Evolutionary conservation across 1,139 yeast species (phyloP).

Genomic region (Lizanozyma gosingica): DNA sequence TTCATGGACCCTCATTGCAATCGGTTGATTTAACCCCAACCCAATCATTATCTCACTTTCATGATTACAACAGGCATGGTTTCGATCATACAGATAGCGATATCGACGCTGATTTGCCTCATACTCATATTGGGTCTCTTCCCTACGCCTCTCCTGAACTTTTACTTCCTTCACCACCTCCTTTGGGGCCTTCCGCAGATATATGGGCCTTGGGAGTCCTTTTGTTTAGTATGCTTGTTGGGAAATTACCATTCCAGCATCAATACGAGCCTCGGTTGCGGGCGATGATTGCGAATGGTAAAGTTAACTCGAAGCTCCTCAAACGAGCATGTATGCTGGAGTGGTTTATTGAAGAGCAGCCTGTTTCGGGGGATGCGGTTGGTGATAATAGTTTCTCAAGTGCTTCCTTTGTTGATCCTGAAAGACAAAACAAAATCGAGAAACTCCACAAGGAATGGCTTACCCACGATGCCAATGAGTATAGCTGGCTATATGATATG

Average conservation of each 20-base stretch:
- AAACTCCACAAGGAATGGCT: constrained; percentile 17
- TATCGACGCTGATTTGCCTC: constrained; percentile 41
- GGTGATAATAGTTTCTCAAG: constrained; percentile 2
- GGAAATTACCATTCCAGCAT: constrained; percentile 76
- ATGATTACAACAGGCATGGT: not conserved
- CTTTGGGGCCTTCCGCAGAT: constrained; percentile 69
- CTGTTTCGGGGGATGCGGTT: constrained; percentile 1
- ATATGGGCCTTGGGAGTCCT: constrained; percentile 89
- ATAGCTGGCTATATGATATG: constrained; percentile 29
- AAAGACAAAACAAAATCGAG: constrained; percentile 2
- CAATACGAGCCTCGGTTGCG: constrained; percentile 71
- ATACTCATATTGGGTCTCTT: constrained; percentile 72
- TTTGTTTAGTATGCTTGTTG: constrained; percentile 62
- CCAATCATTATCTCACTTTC: constrained; percentile 10
- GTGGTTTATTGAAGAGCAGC: constrained; percentile 16
- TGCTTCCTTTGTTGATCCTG: not conserved
- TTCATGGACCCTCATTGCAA: constrained; percentile 30
- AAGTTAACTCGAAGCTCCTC: constrained; percentile 42
- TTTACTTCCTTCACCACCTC: constrained; percentile 55
- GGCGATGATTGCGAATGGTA: constrained; percentile 62
- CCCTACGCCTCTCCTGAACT: constrained; percentile 93
- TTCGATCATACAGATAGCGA: constrained; percentile 6
- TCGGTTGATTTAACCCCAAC: constrained; percentile 27
- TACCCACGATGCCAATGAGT: constrained; percentile 13
- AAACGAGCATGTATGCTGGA: constrained; percentile 21